Evolutionary conservation across 1,284 basidiomycete species (phyloP).

Genomic region (Ganoderma lucidum): DNA sequence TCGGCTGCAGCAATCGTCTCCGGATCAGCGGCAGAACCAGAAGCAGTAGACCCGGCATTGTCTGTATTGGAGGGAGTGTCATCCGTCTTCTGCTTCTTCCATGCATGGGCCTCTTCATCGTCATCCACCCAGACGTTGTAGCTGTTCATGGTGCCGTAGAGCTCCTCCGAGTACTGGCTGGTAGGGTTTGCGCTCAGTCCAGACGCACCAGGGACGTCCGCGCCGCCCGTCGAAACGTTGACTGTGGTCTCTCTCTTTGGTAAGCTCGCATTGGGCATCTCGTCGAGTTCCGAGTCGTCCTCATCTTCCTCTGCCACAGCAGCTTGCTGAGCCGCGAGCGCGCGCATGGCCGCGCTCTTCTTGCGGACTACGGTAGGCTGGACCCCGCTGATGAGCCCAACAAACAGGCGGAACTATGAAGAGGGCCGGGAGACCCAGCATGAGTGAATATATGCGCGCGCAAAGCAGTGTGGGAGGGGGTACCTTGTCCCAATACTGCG

Average conservation of each 20-base stretch:
- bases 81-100: constrained; percentile 39
- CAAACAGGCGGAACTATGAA: constrained; percentile 58
- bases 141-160: constrained; percentile 49
- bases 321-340: constrained; percentile 14
- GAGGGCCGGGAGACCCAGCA: not conserved
- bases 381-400: constrained; percentile 53
- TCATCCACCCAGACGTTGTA: constrained; percentile 8
- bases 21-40: not conserved
- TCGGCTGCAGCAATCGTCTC: constrained; percentile 7
- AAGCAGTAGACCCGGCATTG: not conserved
- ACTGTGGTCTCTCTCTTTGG: constrained; percentile 25
- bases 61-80: constrained; percentile 5
- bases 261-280: constrained; percentile 21
- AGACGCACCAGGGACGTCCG: not conserved
- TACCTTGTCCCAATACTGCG: constrained; percentile 70
- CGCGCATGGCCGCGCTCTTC: constrained; percentile 34
- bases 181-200: not conserved
- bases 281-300: constrained; percentile 31
- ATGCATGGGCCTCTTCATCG: constrained; percentile 24
- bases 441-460: not conserved
- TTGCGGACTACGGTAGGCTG: constrained; percentile 41
- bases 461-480: not conserved
- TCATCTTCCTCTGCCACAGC: constrained; percentile 30
- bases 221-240: constrained; percentile 11
- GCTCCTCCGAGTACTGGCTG: constrained; percentile 24